These are phyloP conservation scores for Amanita thiersii DNA, from an alignment of 768 basidiomycete species.

Conservation along the genomic window DNA sequence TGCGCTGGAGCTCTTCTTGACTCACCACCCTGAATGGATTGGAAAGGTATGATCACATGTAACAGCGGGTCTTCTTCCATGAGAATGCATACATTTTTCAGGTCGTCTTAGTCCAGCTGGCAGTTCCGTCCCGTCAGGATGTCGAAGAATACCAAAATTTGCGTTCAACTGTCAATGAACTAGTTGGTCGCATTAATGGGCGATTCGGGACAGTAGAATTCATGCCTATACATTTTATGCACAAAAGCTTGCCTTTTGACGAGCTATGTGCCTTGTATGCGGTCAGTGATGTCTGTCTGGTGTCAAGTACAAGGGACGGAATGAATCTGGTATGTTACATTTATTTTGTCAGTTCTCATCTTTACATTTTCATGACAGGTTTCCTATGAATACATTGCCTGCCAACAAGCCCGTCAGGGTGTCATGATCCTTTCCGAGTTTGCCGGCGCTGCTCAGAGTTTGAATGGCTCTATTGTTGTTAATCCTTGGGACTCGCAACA, in stretches of 20 bases:
- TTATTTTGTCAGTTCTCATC: slow-evolving; percentile 15
- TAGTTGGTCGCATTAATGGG: slow-evolving; percentile 97
- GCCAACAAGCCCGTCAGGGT: slow-evolving; percentile 87
- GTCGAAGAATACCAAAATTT: slow-evolving; percentile 99
- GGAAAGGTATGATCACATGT: slow-evolving; percentile 60
- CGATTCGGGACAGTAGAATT: slow-evolving; percentile 99
- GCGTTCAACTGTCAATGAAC: slow-evolving; percentile 91
- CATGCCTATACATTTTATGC: slow-evolving; percentile 99
- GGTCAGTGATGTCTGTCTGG: slow-evolving; percentile 91
- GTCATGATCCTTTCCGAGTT: slow-evolving; percentile 99
- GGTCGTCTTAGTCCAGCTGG: slow-evolving; percentile 95
- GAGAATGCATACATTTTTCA: slow-evolving; percentile 18
- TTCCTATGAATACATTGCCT: slow-evolving; percentile 97
- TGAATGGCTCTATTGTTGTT: slow-evolving; percentile 94
- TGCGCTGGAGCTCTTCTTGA: slow-evolving; percentile 91
- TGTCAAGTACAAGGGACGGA: slow-evolving; percentile 92
- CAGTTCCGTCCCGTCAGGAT: slow-evolving; percentile 95
- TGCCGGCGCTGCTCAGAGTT: slow-evolving; percentile 91
- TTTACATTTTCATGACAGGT: slow-evolving; percentile 47
- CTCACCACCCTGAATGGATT: slow-evolving; percentile 98
- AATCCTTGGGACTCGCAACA: slow-evolving; percentile 99
- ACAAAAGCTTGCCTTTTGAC: slow-evolving; percentile 87
- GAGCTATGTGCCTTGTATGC: slow-evolving; percentile 98
- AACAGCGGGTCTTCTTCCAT: too few relatives aligned
- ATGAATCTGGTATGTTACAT: slow-evolving; percentile 85